Base-by-base conservation (phyloP, 805 yeast species). In the Deakozyma indianensis region DNA sequence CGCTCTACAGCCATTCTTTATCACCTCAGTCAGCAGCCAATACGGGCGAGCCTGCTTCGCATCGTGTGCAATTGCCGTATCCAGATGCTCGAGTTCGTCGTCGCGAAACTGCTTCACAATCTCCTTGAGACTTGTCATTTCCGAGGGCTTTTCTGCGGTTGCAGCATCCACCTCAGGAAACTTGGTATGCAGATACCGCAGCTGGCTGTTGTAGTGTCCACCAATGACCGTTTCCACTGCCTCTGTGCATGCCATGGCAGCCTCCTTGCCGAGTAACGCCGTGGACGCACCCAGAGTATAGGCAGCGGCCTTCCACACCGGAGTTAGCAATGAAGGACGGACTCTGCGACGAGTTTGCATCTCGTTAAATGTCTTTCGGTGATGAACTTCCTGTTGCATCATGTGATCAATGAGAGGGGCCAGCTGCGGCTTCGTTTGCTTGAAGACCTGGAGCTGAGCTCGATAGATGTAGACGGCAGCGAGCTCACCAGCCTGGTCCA, bases 221-320 rank as follows among this genome's bases (percentile, higher is more conserved):
- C 98, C 98, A 60, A 92, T 92, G 3, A 92, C 97, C 0, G 98
- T 92, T 63, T 92, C 98, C 1, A 92, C 97, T 0, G 97, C 97
- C 49, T 88, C 97, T 0, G 98, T 92, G 61, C 98, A 92, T 1
- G 98, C 97, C 98, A 92, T 92, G 2, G 98, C 97, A 2, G 95
- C 96, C 59, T 90, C 96, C 57, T 86, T 85, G 16, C 96, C 81
- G 50, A 87, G 63, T 45, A 83, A 54, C 0, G 95, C 96, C 0
- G 97, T 92, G 1, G 80, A 82, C 1, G 77, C 76, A 2, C 98
- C 98, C 67, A 92, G 70, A 0, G 79, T 78, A 43, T 82, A 70
- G 0, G 98, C 97, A 2, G 96, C 97, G 0, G 75, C 62, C 59
- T 83, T 87, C 98, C 98, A 92, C 1, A 85, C 56, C 1, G 98